A percentile compares a stretch with the other conserved stretches of the same genome.
Evolutionary conservation across 768 basidiomycete genomes (phyloP).

Genomic region (Leccinum barrowsii): DNA sequence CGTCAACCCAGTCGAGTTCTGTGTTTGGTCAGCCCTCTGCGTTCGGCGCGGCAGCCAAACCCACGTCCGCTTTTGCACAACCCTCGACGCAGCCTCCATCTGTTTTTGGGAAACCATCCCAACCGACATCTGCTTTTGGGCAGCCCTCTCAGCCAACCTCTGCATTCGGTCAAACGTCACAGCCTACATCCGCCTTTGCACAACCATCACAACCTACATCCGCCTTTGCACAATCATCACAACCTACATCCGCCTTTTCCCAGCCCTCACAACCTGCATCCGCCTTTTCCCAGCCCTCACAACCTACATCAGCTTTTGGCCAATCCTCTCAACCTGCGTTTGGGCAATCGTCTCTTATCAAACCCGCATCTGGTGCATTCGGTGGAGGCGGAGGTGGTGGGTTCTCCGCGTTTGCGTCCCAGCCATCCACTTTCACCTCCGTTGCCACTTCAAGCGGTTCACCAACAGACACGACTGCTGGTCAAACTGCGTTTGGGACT

Average conservation of each 20-base stretch:
- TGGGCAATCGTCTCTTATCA: constrained; percentile 41
- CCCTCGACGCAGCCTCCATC: constrained; percentile 29
- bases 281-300: constrained; percentile 32
- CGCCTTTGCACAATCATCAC: constrained; percentile 32
- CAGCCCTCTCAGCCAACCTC: constrained; percentile 33
- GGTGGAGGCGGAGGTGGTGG: constrained; percentile 39
- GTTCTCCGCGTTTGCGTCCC: constrained; percentile 51
- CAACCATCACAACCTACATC: constrained; percentile 27
- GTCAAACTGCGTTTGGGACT: constrained; percentile 22
- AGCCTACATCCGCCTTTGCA: constrained; percentile 28
- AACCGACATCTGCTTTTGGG: constrained; percentile 32
- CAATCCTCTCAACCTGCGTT: constrained; percentile 34
- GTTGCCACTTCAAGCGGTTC: constrained; percentile 5
- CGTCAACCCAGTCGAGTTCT: constrained; percentile 31
- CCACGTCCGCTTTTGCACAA: constrained; percentile 23
- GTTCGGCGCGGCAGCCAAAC: constrained; percentile 33
- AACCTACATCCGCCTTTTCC: constrained; percentile 29
- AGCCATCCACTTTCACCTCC: constrained; percentile 41
- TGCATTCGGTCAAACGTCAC: constrained; percentile 36
- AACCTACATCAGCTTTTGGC: constrained; percentile 32
- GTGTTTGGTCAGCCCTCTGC: constrained; percentile 38
- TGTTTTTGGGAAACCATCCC: constrained; percentile 34
- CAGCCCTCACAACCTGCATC: constrained; percentile 27
- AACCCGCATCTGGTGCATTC: constrained; percentile 52
- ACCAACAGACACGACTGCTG: constrained; percentile 2